Evolutionary conservation across 331 rosid species (phyloP), one percentile per base, ranked within the genome.

Genomic region (Rhamnella rubrinervis): DNA sequence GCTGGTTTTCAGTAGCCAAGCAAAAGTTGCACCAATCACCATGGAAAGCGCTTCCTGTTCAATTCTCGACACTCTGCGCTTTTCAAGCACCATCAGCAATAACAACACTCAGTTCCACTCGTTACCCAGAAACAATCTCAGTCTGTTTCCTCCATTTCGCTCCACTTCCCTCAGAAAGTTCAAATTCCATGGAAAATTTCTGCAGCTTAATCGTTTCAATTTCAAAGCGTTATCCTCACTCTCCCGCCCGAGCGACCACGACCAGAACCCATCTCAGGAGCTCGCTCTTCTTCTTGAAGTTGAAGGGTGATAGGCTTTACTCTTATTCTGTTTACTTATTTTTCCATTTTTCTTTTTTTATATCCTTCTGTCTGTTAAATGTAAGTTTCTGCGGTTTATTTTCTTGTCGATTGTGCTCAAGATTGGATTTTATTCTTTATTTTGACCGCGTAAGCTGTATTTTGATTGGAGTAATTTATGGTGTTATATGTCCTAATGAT

Each of bases 221-320:
- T 49, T 80, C 61, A 14, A 83, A 16, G 68, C 88, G 66, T 69
- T 59, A 66, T 72, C 81, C 80, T 81, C 86, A 3, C 51, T 71
- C 25, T 77, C 87, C 71, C 40, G 73, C 78, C 31, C 74, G 6
- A 65, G 62, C 61, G 25, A 70, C 49, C 35, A 21, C 59, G 8
- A 38, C 55, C 57, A 59, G 68, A 59, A 65, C 47, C 10, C 90
- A 4, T 65, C 96, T 40, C 81, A 37, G 63, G 73, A 89, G 65
- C 77, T 89, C 65, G 97, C 91, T 5, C 80, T 95, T 70, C 91
- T 93, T 78, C 95, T 95, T 72, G 96, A 95, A 84, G 86, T 95
- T 59, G 95, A 95, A 23, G 97, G 97, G 97, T 95, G 41, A 77
- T 61, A 70, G 18, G 53, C 26, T 31, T 35, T 13, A 44, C 4